These are phyloP conservation scores for Debaryomyces psychrophilus DNA, from an alignment of 1,139 yeast genomes.

Conservation along the genomic window DNA sequence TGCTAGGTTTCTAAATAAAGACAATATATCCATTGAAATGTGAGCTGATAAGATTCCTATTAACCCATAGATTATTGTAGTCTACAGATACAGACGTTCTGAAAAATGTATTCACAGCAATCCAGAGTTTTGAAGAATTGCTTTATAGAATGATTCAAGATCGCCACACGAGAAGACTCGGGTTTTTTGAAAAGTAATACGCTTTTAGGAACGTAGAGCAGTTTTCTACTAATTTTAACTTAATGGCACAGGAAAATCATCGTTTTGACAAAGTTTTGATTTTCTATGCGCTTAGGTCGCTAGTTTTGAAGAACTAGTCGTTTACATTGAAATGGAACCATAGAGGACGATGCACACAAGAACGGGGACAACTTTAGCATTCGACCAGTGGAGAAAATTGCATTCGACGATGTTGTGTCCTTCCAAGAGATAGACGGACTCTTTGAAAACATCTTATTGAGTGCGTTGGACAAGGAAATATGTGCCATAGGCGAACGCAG, in stretches of 20 bases:
- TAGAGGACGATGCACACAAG: slow-evolving; percentile 14
- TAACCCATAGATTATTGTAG: too few relatives aligned
- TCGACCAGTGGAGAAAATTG: slow-evolving; percentile 23
- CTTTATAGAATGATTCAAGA: not conserved
- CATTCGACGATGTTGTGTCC: slow-evolving; percentile 31
- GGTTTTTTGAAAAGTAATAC: slow-evolving; percentile 29
- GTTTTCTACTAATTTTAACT: slow-evolving; percentile 33
- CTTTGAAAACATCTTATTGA: slow-evolving; percentile 21
- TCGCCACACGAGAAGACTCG: slow-evolving; percentile 7
- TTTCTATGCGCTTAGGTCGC: slow-evolving; percentile 28
- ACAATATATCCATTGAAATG: not conserved
- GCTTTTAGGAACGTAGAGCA: slow-evolving; percentile 28
- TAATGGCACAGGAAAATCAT: slow-evolving; percentile 28
- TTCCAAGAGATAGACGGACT: slow-evolving; percentile 17
- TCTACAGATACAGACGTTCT: too few relatives aligned
- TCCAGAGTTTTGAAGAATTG: not conserved
- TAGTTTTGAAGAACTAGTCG: slow-evolving; percentile 26
- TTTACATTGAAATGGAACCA: slow-evolving; percentile 24
- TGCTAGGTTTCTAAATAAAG: not conserved
- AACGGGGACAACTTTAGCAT: slow-evolving; percentile 23
- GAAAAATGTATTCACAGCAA: too few relatives aligned
- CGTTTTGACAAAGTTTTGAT: slow-evolving; percentile 21
- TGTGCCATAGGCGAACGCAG: slow-evolving; percentile 20
- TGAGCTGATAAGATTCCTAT: too few relatives aligned
- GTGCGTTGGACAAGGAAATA: slow-evolving; percentile 19